Evolutionary conservation across 768 basidiomycete species (phyloP), one percentile per base, ranked within the genome.

Genomic region (Symmetrospora coprosmae): DNA sequence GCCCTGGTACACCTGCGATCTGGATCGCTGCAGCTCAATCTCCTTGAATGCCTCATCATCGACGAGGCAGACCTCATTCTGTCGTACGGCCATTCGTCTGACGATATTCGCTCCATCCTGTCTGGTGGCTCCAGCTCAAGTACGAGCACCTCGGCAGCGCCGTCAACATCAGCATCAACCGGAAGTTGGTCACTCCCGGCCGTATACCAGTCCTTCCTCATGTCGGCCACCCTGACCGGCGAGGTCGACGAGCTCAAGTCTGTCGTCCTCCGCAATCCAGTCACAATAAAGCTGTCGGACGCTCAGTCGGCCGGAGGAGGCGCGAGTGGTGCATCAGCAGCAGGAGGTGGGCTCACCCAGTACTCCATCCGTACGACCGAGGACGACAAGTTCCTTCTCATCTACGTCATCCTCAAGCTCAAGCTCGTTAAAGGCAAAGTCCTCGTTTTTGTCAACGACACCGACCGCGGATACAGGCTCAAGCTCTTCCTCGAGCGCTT

Each of bases 401-500:
- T 84, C 28, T 99, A 92, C 71, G 90, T 97, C 34, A 87, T 97
- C 63, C 82, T 97, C 70, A 97, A 96, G 72, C 82, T 99, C 67
- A 87, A 83, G 71, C 84, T 99, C 61, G 83, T 97, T 73, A 83
- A 85, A 70, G 94, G 94, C 40, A 96, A 97, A 81, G 87, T 85
- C 67, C 85, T 99, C 64, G 74, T 99, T 37, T 99, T 99, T 68
- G 92, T 97, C 52, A 96, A 96, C 74, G 84, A 88, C 69, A 85
- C 94, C 45, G 91, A 94, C 66, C 82, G 92, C 23, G 84, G 84
- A 52, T 99, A 97, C 72, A 84, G 90, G 52, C 77, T 99, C 63
- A 94, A 96, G 71, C 80, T 99, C n/a, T 99, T 97, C 74, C 76
- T 99, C 39, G 94, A 97, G 67, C 90, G 96, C 73, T 97, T 96